Evolutionary conservation across 305 asterid genomes (phyloP).

Genomic region (Rubia balearica): DNA sequence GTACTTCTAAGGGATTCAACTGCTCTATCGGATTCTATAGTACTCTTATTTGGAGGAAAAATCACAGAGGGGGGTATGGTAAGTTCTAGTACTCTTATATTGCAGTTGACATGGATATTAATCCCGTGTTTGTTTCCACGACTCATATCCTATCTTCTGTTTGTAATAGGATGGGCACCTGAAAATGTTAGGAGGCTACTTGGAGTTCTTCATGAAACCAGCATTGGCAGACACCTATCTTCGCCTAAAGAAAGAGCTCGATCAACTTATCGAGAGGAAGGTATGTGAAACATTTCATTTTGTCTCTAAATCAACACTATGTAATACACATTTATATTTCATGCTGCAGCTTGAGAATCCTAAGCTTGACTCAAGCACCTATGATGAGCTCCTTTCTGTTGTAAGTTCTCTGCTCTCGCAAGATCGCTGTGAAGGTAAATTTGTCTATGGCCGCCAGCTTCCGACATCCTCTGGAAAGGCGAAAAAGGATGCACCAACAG

Average conservation of each 20-base stretch:
- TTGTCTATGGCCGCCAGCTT: constrained; percentile 64
- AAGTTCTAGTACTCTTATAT: constrained; percentile 27
- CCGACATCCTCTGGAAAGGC: constrained; percentile 37
- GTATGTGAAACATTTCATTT: constrained; percentile 27
- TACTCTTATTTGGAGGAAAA: constrained; percentile 84
- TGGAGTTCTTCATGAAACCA: constrained; percentile 85
- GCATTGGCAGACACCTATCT: constrained; percentile 57
- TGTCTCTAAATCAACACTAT: not conserved
- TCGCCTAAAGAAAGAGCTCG: constrained; percentile 64
- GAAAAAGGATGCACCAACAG: constrained; percentile 25
- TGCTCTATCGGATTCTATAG: constrained; percentile 76
- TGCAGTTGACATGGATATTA: constrained; percentile 8
- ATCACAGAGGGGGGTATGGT: constrained; percentile 54
- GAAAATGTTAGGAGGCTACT: constrained; percentile 88
- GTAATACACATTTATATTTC: constrained; percentile 14
- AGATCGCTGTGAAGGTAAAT: constrained; percentile 79
- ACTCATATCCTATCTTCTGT: not conserved
- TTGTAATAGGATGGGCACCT: constrained; percentile 68
- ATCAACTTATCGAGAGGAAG: constrained; percentile 70
- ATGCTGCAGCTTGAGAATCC: constrained; percentile 64
- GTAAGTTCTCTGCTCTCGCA: constrained; percentile 65
- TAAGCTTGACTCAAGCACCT: constrained; percentile 41
- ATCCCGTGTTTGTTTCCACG: constrained; percentile 16
- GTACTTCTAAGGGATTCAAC: constrained; percentile 93
- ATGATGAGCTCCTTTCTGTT: constrained; percentile 59